phyloP scores from a whole-genome alignment of 495 filamentous ascomycete species.

The Aspergillus cavernicola region DNA sequence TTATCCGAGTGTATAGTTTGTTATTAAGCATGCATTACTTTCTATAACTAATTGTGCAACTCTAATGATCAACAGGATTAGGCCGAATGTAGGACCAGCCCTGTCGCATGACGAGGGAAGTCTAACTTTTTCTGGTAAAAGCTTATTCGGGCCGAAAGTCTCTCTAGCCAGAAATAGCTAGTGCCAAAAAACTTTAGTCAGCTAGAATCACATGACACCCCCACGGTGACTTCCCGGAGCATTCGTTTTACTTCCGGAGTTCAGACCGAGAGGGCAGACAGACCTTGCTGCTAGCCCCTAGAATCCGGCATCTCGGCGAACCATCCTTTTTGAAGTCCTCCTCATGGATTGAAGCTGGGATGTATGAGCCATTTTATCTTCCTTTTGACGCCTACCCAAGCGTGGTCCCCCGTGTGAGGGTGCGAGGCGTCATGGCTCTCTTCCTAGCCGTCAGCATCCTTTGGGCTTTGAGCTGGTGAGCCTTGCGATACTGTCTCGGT shows the following conservation, averaged over 20 bases:
- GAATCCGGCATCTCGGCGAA: slow-evolving; percentile 8
- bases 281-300: not conserved
- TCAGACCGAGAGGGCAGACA: not conserved
- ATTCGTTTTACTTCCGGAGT: not conserved
- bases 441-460: slow-evolving; percentile 48
- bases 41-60: not conserved
- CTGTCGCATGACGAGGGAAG: slow-evolving; percentile 5
- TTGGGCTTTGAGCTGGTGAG: slow-evolving; percentile 51
- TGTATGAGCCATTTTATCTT: slow-evolving; percentile 47
- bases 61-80: slow-evolving; percentile 10
- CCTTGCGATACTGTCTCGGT: not conserved
- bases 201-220: slow-evolving; percentile 15
- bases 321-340: slow-evolving; percentile 17
- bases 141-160: not conserved
- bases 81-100: slow-evolving; percentile 6
- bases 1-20: not conserved
- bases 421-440: slow-evolving; percentile 49
- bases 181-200: not conserved
- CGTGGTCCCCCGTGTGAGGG: slow-evolving; percentile 46
- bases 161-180: not conserved
- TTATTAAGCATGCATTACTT: slow-evolving; percentile 11
- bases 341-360: slow-evolving; percentile 44
- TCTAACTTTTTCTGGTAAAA: not conserved
- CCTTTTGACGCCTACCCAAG: slow-evolving; percentile 47
- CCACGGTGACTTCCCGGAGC: slow-evolving; percentile 10